Evolutionary conservation across 2,329 filamentous ascomycete genomes (phyloP), one percentile per base, ranked within the genome.

Genomic region (Cercospora berteroae): DNA sequence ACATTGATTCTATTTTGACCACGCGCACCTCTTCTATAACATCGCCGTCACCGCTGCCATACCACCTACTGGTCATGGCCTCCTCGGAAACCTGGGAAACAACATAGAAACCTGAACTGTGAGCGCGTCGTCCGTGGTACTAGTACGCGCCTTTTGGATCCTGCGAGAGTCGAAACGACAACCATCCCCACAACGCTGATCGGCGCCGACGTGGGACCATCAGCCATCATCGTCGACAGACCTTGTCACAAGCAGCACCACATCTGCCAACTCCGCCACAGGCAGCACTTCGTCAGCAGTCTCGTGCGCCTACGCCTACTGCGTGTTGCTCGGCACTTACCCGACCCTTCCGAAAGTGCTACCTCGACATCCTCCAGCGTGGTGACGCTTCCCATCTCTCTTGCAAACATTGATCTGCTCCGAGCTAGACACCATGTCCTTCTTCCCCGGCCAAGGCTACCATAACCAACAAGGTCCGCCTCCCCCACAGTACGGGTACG

Each of bases 391-490:
- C 52, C 12, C 27, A 29, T 56, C 23, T 27, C 18, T 27, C 42
- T 48, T 23, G 42, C 42, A 48, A 48, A 48, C n/a, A 23, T 50
- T 50, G 52, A 56, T 12, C 29, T 31, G 52, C 52, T 13, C 25
- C 10, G 16, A 57, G 25, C 20, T 27, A 16, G 18, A 16, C 59
- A 50, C 12, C 59, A 76, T 76, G 74, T 74, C 74, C 20, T 73
- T 72, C 64, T 75, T 71, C 59, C 75, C 76, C 18, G 76, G 76
- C 60, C 75, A 77, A 69, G 72, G 71, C 56, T 76, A 77, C 65
- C 75, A 76, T 69, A 75, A 74, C 65, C 70, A 74, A 31, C 70
- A 74, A 61, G 73, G 73, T 31, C 69, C 69, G 48, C 72, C 71
- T 36, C 74, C 72, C 23, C 73, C 70, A 10, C 69, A 70, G 64